Evolutionary conservation across 345 rosid species (phyloP).

Genomic region (Isatis tinctoria): DNA sequence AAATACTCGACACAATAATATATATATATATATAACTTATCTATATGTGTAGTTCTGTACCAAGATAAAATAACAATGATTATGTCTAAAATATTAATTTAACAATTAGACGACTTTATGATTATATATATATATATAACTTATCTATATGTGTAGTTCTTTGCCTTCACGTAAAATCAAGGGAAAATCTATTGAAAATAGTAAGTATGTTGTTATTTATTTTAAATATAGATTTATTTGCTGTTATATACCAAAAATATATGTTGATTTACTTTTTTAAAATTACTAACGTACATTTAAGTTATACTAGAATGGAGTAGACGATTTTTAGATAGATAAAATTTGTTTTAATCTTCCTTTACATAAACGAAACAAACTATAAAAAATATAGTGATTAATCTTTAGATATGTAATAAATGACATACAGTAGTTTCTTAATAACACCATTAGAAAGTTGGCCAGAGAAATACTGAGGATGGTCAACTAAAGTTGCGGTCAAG

Average conservation of each 20-base stretch:
- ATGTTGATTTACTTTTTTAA: neutral
- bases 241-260: neutral
- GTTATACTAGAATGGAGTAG: too few relatives aligned
- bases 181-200: neutral
- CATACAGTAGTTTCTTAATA: neutral
- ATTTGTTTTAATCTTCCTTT: neutral
- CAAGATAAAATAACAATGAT: constrained; percentile 2
- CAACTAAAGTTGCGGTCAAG: constrained; percentile 14
- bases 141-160: too few relatives aligned
- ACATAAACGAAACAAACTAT: neutral
- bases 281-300: neutral
- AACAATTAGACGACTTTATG: too few relatives aligned
- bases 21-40: neutral
- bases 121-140: too few relatives aligned
- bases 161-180: neutral
- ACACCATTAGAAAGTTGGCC: neutral
- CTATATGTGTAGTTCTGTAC: neutral
- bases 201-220: neutral
- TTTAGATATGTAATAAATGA: neutral
- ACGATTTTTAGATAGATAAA: too few relatives aligned
- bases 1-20: neutral
- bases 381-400: neutral
- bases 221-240: neutral
- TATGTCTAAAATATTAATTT: neutral
- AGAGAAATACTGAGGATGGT: neutral